Evolutionary conservation across 2,329 filamentous ascomycete genomes (phyloP).

Genomic region (Fusarium palustre): DNA sequence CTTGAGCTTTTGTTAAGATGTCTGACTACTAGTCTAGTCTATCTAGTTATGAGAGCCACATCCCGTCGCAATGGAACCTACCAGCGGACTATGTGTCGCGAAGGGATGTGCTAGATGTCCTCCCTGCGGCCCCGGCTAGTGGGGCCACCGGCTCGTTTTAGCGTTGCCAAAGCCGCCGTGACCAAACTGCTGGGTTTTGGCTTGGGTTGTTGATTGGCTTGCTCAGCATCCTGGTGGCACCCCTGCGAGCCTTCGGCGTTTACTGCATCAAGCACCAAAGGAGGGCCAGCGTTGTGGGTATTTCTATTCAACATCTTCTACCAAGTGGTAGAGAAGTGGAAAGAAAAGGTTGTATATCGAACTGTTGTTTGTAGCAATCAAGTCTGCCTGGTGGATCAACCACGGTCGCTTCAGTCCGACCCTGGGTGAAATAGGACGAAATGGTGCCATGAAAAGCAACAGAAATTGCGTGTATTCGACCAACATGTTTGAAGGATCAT

Average conservation of each 20-base stretch:
- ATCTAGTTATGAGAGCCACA: constrained; percentile 1
- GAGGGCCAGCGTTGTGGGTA: constrained; percentile 17
- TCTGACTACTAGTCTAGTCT: not conserved
- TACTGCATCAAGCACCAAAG: constrained; percentile 26
- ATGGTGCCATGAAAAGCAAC: constrained; percentile 2
- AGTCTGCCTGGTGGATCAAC: constrained; percentile 6
- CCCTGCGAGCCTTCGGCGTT: constrained; percentile 38
- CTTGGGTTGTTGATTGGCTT: constrained; percentile 41
- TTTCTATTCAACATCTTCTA: constrained; percentile 5
- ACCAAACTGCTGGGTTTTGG: constrained; percentile 51
- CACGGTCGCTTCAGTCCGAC: constrained; percentile 1
- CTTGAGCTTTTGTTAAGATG: not conserved
- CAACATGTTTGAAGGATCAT: constrained; percentile 13
- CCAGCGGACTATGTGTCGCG: constrained; percentile 25
- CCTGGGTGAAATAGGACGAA: constrained; percentile 12
- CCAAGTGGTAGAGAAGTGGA: constrained; percentile 1
- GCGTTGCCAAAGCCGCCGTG: constrained; percentile 49
- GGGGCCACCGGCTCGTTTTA: constrained; percentile 47
- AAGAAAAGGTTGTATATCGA: constrained; percentile 23
- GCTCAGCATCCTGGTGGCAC: constrained; percentile 23
- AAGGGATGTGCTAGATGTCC: constrained; percentile 14
- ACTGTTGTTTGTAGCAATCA: not conserved
- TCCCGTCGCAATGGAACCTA: not conserved
- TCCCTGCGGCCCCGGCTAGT: constrained; percentile 39
- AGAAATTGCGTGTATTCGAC: constrained; percentile 9